Evolutionary conservation across 2,329 filamentous ascomycete species (phyloP), one percentile per base, ranked within the genome.

Genomic region (Bipolaris victoriae): DNA sequence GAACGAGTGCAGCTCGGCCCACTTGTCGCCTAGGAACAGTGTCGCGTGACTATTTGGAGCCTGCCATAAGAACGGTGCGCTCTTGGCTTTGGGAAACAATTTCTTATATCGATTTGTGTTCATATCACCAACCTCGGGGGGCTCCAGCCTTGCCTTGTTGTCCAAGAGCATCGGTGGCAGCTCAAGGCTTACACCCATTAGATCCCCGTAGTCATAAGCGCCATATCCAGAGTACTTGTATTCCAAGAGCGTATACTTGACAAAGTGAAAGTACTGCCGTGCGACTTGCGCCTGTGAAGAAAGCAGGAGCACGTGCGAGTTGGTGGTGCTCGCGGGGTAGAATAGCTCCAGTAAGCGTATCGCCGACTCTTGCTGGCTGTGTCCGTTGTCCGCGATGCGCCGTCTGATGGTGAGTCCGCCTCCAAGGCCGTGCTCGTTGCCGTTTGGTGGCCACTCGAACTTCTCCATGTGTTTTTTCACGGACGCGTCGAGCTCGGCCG

Each of bases 1-100:
- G 66, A 96, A 95, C 10, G 87, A 84, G 72, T 97, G 92, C 9
- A 97, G 83, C 65, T 96, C 91, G 11, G 85, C 79, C 95, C 95
- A 99, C 70, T 89, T 92, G 46, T 92, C 86, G 41, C 93, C 92
- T 54, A 95, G 87, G 72, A 94, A 89, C 9, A 99, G 81, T 10
- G 88, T 86, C 0, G 94, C 93, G 62, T 95, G 90, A 69, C 89
- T 91, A 63, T 88, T 90, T 5, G 94, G 93, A 2, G 88, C 86
- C 76, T 97, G 90, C 88, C 92, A 97, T 7, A 96, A 80, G 68
- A 96, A 96, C 0, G 90, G 82, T 0, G 84, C 83, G 31, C 54
- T 67, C 5, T 77, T 48, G 5, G 74, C 67, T 26, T 76, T 66
- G 4, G 66, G 49, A 45, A 62, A 68, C 29, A 66, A 36, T 20